phyloP scores from a whole-genome alignment of 148 eudicot genomes.

The Cornus kousa region DNA sequence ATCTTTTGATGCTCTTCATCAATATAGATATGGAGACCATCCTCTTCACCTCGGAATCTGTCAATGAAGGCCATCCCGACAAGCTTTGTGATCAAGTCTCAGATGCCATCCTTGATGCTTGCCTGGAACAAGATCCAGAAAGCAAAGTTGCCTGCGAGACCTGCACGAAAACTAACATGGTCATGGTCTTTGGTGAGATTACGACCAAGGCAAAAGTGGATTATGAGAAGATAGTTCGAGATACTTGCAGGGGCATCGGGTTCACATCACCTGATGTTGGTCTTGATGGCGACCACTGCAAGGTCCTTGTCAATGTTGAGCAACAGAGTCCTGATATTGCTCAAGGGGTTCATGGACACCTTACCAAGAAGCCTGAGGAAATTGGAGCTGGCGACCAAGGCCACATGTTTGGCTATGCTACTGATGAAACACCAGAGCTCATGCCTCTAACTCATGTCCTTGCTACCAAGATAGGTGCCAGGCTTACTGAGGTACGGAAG shows the following conservation, averaged over 20 bases:
- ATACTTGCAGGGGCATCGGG: slow-evolving; percentile 47
- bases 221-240: slow-evolving; percentile 46
- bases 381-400: slow-evolving; percentile 56
- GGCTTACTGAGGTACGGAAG: slow-evolving; percentile 48
- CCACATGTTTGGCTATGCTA: slow-evolving; percentile 49
- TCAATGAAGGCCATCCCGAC: slow-evolving; percentile 54
- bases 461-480: slow-evolving; percentile 48
- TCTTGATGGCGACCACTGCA: slow-evolving; percentile 53
- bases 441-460: slow-evolving; percentile 53
- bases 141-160: slow-evolving; percentile 56
- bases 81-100: slow-evolving; percentile 54
- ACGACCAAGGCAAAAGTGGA: slow-evolving; percentile 42
- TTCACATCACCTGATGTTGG: slow-evolving; percentile 48
- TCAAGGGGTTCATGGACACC: slow-evolving; percentile 48
- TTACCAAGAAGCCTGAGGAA: slow-evolving; percentile 51
- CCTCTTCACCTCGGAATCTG: slow-evolving; percentile 55
- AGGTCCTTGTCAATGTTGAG: slow-evolving; percentile 44
- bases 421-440: slow-evolving; percentile 47
- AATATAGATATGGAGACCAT: slow-evolving; percentile 38
- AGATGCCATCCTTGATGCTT: slow-evolving; percentile 52
- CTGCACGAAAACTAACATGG: slow-evolving; percentile 48
- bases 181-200: slow-evolving; percentile 51
- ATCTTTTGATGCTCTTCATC: slow-evolving; percentile 1
- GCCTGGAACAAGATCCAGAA: slow-evolving; percentile 47
- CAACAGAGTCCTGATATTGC: slow-evolving; percentile 51